Evolutionary conservation across 768 basidiomycete genomes (phyloP).

Genomic region (Sarcodon aspratus): DNA sequence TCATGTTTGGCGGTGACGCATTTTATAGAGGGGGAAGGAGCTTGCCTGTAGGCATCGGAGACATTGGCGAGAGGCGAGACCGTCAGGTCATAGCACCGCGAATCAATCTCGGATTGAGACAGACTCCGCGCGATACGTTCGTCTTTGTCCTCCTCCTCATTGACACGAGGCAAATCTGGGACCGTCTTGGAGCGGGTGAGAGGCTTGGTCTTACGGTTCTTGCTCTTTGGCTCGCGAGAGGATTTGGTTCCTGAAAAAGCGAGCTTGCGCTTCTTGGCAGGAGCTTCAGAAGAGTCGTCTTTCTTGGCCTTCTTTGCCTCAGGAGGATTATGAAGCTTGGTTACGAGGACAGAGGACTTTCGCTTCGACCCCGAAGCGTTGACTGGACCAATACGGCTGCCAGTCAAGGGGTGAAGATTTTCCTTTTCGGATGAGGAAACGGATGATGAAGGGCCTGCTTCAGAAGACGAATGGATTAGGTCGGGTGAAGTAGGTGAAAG

Average conservation of each 20-base stretch:
- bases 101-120: slow-evolving; percentile 32
- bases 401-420: slow-evolving; percentile 68
- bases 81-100: slow-evolving; percentile 73
- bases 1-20: neutral
- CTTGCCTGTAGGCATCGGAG: slow-evolving; percentile 48
- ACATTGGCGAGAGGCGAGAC: slow-evolving; percentile 73
- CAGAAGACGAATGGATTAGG: neutral
- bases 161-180: slow-evolving; percentile 53
- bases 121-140: slow-evolving; percentile 31
- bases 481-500: too few species aligned
- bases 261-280: slow-evolving; percentile 10
- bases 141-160: slow-evolving; percentile 33
- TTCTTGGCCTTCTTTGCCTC: slow-evolving; percentile 6
- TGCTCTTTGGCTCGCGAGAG: slow-evolving; percentile 5
- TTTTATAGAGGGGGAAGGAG: slow-evolving; percentile 9
- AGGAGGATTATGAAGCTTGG: slow-evolving; percentile 11
- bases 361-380: slow-evolving; percentile 48
- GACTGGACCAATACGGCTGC: slow-evolving; percentile 38
- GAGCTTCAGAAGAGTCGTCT: neutral
- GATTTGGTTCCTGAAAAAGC: neutral
- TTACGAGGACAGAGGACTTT: slow-evolving; percentile 27
- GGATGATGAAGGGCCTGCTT: slow-evolving; percentile 12
- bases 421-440: slow-evolving; percentile 49
- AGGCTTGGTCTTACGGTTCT: slow-evolving; percentile 8
- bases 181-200: slow-evolving; percentile 28